Base-by-base conservation (phyloP, 1,284 basidiomycete species). In the Rhodotorula sp. region DNA sequence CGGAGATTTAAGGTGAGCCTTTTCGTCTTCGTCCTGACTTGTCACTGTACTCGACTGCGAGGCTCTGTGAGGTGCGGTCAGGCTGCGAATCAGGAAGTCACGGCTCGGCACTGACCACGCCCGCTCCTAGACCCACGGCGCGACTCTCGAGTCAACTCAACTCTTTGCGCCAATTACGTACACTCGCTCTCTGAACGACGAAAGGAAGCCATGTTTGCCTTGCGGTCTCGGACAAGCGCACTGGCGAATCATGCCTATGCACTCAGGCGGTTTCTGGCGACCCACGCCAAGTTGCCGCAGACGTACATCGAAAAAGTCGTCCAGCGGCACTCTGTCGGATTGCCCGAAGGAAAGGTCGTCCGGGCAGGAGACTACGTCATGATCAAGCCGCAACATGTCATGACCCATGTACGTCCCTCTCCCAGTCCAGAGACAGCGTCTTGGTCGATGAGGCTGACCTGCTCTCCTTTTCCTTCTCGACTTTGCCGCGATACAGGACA, bases 321-420 rank as follows among this genome's bases (percentile, higher is more conserved):
- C 0, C 95, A 99, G 81, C 92, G 90, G 79, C 97, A 98, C 84
- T 90, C 95, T 1, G 92, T 99, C 50, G 93, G 90, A 67, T 84
- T 94, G 19, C 87, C 91, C 2, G 81, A 85, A 64, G 88, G 87
- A 58, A 90, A 90, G 79, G 75, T 77, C 52, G 92, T 98, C 75
- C 88, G 87, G 78, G 91, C 95, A 43, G 97, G 97, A 48, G 97
- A 99, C 88, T 99, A 98, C 88, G 94, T 99, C 62, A 97, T 97
- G 91, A 97, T 99, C 82, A 87, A 88, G 43, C 97, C 97, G 26
- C 89, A 97, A 80, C 92, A 97, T 86, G 94, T 98, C 67, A 83
- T 83, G 82, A 83, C 82, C 15, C 80, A 82, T 71, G 85, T 83
- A 68, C 76, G 82, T 79, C 3, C 1, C 10, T 43, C 12, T 12